A percentile compares a stretch with the other conserved stretches of the same genome.
These are phyloP conservation scores for Penium margaritaceum DNA, from an alignment of 139 green algal species.

Conservation along the genomic window DNA sequence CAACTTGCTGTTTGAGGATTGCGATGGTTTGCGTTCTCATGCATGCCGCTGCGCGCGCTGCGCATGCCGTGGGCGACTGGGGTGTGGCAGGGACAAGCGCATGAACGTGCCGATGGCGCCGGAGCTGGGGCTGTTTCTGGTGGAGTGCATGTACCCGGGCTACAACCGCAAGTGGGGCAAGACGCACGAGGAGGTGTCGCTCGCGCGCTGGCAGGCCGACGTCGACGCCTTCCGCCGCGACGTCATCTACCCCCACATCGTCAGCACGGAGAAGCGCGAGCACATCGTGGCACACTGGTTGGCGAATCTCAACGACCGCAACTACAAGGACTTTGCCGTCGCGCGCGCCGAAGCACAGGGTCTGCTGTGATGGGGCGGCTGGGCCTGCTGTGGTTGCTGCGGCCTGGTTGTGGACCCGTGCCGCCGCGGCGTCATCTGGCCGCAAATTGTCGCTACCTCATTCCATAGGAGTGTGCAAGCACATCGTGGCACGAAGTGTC, in stretches of 20 bases:
- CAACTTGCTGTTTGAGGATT: too few relatives aligned
- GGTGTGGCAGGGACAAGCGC: background rate
- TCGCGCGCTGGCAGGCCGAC: slow-evolving; percentile 32
- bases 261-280: slow-evolving; percentile 36
- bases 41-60: too few relatives aligned
- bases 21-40: too few relatives aligned
- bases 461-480: too few relatives aligned
- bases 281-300: slow-evolving; percentile 42
- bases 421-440: too few relatives aligned
- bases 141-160: slow-evolving; percentile 59
- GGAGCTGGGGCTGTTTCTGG: slow-evolving; percentile 76
- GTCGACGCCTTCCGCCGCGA: slow-evolving; percentile 46
- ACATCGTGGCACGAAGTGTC: too few relatives aligned
- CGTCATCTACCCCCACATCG: slow-evolving; percentile 69
- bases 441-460: too few relatives aligned
- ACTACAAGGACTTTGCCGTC: slow-evolving; percentile 31
- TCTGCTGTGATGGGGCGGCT: too few relatives aligned
- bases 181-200: slow-evolving; percentile 11
- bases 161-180: slow-evolving; percentile 58
- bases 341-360: background rate
- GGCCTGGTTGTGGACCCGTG: too few relatives aligned
- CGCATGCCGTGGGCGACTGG: too few relatives aligned
- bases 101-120: slow-evolving; percentile 70
- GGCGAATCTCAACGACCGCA: slow-evolving; percentile 31
- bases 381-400: too few relatives aligned